Percentiles rank a stretch among this genome's conserved stretches.
phyloP scores from a whole-genome alignment of 306 rosid species.

The Begonia masoniana region DNA sequence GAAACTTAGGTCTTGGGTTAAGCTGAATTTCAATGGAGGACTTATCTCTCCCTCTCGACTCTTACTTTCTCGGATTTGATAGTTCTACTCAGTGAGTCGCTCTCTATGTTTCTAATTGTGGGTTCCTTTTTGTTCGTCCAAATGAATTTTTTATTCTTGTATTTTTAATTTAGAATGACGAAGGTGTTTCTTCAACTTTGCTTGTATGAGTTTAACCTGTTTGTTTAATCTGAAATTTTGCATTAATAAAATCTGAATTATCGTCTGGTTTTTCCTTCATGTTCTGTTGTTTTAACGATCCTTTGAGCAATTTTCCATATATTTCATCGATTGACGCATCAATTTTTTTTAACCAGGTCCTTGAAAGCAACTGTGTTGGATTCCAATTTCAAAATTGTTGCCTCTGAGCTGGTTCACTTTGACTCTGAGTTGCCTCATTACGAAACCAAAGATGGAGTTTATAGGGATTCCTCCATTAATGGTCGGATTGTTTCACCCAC shows the following conservation, averaged over 20 bases:
- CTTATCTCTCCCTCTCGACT: slow-evolving; percentile 44
- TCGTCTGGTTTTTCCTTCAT: too few relatives aligned
- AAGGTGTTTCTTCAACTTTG: background rate
- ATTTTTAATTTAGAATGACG: background rate
- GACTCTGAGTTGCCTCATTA: slow-evolving; percentile 81
- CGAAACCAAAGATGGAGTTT: slow-evolving; percentile 83
- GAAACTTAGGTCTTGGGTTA: too few relatives aligned
- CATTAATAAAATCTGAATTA: too few relatives aligned
- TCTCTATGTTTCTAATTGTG: background rate
- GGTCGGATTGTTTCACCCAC: slow-evolving; percentile 92
- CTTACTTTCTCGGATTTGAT: slow-evolving; percentile 78
- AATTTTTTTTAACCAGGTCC: slow-evolving; percentile 37
- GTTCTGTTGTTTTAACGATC: too few relatives aligned
- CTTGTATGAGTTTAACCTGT: background rate
- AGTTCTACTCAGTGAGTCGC: slow-evolving; percentile 80
- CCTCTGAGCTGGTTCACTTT: slow-evolving; percentile 63
- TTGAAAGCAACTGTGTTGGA: slow-evolving; percentile 87
- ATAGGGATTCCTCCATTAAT: slow-evolving; percentile 45
- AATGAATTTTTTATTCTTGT: too few relatives aligned
- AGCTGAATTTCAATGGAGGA: slow-evolving; percentile 36
- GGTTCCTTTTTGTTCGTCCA: background rate
- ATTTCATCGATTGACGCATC: too few relatives aligned
- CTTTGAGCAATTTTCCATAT: too few relatives aligned
- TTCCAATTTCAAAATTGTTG: slow-evolving; percentile 53
- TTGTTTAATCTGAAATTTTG: too few relatives aligned